phyloP scores from a whole-genome alignment of 352 stramenopile species.

The Globisporangium echinulatum region DNA sequence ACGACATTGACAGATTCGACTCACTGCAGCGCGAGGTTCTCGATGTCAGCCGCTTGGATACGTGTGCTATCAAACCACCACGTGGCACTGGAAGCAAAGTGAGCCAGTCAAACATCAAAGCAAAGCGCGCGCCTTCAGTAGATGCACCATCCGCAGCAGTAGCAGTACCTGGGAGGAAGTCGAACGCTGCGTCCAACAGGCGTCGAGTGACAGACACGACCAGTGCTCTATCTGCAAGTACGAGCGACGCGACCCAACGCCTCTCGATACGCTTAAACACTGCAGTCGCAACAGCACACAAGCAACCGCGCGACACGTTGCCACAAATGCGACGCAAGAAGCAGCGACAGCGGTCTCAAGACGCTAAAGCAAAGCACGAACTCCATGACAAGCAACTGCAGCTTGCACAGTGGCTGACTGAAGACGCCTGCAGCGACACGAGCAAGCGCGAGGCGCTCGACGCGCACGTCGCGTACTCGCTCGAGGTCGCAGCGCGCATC shows the following conservation, averaged over 20 bases:
- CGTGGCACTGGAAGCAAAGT: neutral
- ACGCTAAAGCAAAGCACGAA: conserved; percentile 7
- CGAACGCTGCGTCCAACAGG: too few species aligned
- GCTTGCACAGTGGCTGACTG: conserved; percentile 9
- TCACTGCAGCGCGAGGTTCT: conserved; percentile 10
- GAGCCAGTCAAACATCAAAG: neutral
- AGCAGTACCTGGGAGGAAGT: too few species aligned
- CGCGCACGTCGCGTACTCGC: conserved; percentile 16
- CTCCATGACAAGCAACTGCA: conserved; percentile 8
- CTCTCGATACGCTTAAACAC: too few species aligned
- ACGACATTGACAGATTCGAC: conserved; percentile 1
- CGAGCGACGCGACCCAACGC: too few species aligned
- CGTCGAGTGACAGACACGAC: too few species aligned
- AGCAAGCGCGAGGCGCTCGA: conserved; percentile 9
- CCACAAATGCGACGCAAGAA: neutral
- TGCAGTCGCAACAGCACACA: too few species aligned
- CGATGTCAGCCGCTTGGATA: neutral
- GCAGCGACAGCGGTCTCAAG: neutral
- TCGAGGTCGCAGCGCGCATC: conserved; percentile 32
- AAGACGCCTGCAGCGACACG: conserved; percentile 1
- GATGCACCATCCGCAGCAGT: neutral
- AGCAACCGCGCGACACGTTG: neutral
- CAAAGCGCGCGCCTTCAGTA: neutral
- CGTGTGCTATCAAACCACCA: neutral
- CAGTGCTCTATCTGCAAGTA: too few species aligned